Percentiles rank a stretch among this genome's conserved stretches.
These are phyloP conservation scores for Nannochloropsis gaditana DNA, from an alignment of 108 stramenopile genomes.

Conservation along the genomic window DNA sequence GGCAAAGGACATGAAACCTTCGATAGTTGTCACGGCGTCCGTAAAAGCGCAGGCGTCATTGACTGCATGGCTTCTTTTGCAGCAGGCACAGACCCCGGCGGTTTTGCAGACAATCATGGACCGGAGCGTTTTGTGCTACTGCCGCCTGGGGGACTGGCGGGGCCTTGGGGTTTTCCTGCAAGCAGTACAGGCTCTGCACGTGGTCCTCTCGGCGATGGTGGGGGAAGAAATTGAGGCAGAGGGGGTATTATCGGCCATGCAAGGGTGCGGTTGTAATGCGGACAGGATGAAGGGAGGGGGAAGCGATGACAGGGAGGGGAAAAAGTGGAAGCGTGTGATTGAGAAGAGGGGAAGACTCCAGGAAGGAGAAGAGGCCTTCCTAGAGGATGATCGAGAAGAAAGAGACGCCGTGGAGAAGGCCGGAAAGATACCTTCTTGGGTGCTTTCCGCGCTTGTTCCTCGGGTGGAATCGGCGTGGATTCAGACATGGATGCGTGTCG, in stretches of 20 bases:
- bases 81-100: background rate
- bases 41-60: background rate
- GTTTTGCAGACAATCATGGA: background rate
- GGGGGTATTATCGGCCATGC: background rate
- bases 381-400: background rate
- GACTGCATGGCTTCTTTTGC: background rate
- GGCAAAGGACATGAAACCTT: background rate
- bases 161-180: background rate
- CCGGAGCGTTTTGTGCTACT: background rate
- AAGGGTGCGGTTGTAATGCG: background rate
- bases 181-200: background rate
- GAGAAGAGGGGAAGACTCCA: background rate
- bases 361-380: background rate
- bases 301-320: background rate
- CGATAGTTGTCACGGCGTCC: background rate
- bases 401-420: background rate
- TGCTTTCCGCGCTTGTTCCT: background rate
- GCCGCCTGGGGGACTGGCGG: background rate
- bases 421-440: background rate
- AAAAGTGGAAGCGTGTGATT: background rate
- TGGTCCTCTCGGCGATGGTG: background rate
- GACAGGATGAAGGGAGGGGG: background rate
- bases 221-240: background rate
- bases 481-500: slow-evolving; percentile 13
- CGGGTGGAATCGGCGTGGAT: background rate